Conservation (phyloP, 2,329 filamentous ascomycete genomes). For the Sclerotinia nivalis region DNA sequence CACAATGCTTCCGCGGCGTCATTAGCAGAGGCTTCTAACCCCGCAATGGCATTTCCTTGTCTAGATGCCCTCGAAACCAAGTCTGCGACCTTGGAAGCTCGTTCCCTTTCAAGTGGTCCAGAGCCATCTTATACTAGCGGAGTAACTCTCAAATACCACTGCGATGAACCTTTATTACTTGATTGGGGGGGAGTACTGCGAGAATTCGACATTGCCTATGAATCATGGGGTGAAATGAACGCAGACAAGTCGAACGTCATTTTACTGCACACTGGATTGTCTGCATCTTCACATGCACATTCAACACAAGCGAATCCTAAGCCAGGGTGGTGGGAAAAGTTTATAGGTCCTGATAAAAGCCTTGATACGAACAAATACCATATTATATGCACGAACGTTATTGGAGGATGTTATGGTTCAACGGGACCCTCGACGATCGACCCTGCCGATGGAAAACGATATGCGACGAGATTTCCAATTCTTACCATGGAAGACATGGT, state of each 20-base stretch:
- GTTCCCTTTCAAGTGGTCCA: conserved; percentile 72
- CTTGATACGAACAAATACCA: conserved; percentile 91
- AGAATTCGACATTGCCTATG: conserved; percentile 87
- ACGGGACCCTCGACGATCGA: conserved; percentile 86
- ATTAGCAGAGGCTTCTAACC: conserved; percentile 62
- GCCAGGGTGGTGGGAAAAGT: conserved; percentile 98
- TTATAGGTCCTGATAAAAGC: conserved; percentile 84
- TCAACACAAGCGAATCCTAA: conserved; percentile 85
- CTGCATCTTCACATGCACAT: conserved; percentile 95
- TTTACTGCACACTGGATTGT: conserved; percentile 88
- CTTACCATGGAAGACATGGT: conserved; percentile 98
- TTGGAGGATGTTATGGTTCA: conserved; percentile 94
- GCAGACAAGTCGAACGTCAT: conserved; percentile 83
- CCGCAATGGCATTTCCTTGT: conserved; percentile 85
- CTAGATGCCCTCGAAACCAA: conserved; percentile 80
- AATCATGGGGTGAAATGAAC: conserved; percentile 86
- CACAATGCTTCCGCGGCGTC: conserved; percentile 29
- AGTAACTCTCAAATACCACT: conserved; percentile 76
- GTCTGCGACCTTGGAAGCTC: conserved; percentile 69
- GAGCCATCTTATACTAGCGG: conserved; percentile 94
- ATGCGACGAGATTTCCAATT: conserved; percentile 94
- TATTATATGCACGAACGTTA: conserved; percentile 93
- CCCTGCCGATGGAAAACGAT: conserved; percentile 81
- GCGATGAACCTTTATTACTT: conserved; percentile 71
- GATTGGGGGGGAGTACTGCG: conserved; percentile 95